Conservation (phyloP, 2,329 filamentous ascomycete species). For the Madurella fahalii region DNA sequence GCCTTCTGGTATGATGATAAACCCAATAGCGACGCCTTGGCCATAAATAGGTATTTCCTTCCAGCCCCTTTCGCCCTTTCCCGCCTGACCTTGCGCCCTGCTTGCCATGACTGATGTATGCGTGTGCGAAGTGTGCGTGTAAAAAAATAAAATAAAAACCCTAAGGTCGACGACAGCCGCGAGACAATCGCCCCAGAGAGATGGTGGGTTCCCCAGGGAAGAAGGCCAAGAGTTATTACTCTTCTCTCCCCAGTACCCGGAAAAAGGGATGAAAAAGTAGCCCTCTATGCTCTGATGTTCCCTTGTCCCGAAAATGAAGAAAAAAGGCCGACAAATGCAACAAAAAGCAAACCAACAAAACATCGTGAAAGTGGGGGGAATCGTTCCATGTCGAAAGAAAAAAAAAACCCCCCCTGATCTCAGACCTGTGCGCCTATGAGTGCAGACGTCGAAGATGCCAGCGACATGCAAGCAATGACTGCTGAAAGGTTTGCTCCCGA, state of each 20-base stretch:
- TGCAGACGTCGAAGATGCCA: slow-evolving; percentile 19
- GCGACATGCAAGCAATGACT: slow-evolving; percentile 27
- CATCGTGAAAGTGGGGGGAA: slow-evolving; percentile 15
- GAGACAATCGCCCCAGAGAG: slow-evolving; percentile 15
- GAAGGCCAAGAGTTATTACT: slow-evolving; percentile 7
- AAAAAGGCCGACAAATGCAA: slow-evolving; percentile 15
- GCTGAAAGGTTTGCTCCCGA: slow-evolving; percentile 13
- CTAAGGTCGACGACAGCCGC: slow-evolving; percentile 18
- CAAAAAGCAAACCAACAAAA: slow-evolving; percentile 6
- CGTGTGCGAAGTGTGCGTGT: slow-evolving; percentile 11
- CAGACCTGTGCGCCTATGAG: slow-evolving; percentile 18
- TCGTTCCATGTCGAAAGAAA: slow-evolving; percentile 17
- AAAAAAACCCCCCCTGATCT: slow-evolving; percentile 12
- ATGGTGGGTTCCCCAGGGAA: slow-evolving; percentile 2
- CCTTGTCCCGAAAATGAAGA: slow-evolving; percentile 10
- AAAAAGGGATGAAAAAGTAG: slow-evolving; percentile 14
- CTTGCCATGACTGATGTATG: slow-evolving; percentile 20
- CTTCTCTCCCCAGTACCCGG: slow-evolving; percentile 12
- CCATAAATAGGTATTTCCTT: slow-evolving; percentile 13
- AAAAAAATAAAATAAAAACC: no score
- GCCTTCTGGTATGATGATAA: slow-evolving; percentile 19
- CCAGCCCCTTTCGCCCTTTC: slow-evolving; percentile 6
- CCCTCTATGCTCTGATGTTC: slow-evolving; percentile 17
- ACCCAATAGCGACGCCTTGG: slow-evolving; percentile 16
- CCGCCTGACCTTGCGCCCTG: slow-evolving; percentile 19